phyloP scores from a whole-genome alignment of 129 eudicot genomes.

The Apium graveolens region DNA sequence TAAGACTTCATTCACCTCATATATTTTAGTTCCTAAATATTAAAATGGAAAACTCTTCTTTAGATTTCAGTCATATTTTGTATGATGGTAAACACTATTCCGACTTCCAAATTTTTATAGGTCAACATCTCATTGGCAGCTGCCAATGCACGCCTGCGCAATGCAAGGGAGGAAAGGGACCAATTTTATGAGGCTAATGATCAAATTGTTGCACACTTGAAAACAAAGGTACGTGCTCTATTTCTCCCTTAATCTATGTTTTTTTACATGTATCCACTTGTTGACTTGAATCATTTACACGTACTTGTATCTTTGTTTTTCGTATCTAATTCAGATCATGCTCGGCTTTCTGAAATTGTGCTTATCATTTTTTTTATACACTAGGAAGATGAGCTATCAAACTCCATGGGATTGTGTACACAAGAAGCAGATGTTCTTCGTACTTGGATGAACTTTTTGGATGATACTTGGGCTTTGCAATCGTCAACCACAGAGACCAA shows the following conservation, averaged over 20 bases:
- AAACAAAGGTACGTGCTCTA: slow-evolving; percentile 46
- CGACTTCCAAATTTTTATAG: slow-evolving; percentile 28
- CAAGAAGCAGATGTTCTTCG: slow-evolving; percentile 71
- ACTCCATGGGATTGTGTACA: slow-evolving; percentile 60
- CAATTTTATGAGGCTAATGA: slow-evolving; percentile 96
- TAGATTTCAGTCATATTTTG: background rate
- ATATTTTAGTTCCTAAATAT: background rate
- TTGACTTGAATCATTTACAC: background rate
- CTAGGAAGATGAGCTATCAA: slow-evolving; percentile 84
- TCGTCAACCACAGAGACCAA: slow-evolving; percentile 58
- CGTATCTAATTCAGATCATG: slow-evolving; percentile 7
- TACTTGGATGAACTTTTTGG: slow-evolving; percentile 94
- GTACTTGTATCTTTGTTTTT: background rate
- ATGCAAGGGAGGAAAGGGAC: slow-evolving; percentile 84
- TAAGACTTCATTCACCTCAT: background rate
- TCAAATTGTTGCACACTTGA: slow-evolving; percentile 89
- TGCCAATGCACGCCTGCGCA: slow-evolving; percentile 80
- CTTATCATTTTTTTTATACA: background rate
- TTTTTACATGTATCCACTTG: background rate
- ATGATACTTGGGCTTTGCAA: slow-evolving; percentile 88
- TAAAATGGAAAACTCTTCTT: background rate
- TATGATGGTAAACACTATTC: background rate
- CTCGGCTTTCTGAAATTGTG: background rate
- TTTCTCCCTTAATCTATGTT: background rate
- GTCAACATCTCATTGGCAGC: slow-evolving; percentile 82